A percentile compares a stretch with the other conserved stretches of the same genome.
phyloP scores from a whole-genome alignment of 495 filamentous ascomycete species.

The Penicillium lagena region DNA sequence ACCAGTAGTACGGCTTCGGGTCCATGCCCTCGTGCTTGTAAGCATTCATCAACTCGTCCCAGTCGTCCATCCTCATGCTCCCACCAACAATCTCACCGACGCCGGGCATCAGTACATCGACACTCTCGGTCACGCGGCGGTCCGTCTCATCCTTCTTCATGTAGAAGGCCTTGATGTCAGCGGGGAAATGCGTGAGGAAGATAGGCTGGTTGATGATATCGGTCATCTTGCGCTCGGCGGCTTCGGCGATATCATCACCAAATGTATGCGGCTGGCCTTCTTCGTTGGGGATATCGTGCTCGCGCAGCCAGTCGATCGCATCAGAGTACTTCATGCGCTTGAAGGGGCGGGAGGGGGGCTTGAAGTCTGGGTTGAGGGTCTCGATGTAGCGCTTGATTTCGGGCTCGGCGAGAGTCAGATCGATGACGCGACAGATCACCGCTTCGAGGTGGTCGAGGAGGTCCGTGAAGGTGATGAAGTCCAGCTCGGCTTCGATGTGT shows the following conservation, averaged over 20 bases:
- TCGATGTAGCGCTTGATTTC: conserved; percentile 62
- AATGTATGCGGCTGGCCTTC: conserved; percentile 84
- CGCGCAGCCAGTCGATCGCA: conserved; percentile 86
- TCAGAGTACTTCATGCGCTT: conserved; percentile 91
- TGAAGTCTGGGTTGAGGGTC: conserved; percentile 82
- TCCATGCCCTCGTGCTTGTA: conserved; percentile 85
- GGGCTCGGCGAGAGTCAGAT: conserved; percentile 66
- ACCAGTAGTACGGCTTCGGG: conserved; percentile 93
- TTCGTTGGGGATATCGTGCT: conserved; percentile 87
- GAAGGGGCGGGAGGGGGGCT: conserved; percentile 80
- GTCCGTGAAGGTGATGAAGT: conserved; percentile 91
- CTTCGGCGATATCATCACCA: conserved; percentile 97
- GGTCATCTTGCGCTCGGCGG: conserved; percentile 94
- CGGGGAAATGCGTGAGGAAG: conserved; percentile 95
- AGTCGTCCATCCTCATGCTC: conserved; percentile 91
- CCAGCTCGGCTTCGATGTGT: conserved; percentile 93
- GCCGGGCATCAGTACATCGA: conserved; percentile 93
- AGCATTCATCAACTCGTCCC: conserved; percentile 84
- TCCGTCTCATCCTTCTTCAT: conserved; percentile 90
- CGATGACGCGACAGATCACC: conserved; percentile 82
- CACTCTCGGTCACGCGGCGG: conserved; percentile 86
- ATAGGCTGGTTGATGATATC: conserved; percentile 93
- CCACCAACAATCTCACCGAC: conserved; percentile 97
- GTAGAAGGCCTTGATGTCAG: conserved; percentile 98
- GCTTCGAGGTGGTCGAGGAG: conserved; percentile 87